Base-by-base conservation (phyloP, 192 early-diverging fungal genomes). In the Irineochytrium annulatum region DNA sequence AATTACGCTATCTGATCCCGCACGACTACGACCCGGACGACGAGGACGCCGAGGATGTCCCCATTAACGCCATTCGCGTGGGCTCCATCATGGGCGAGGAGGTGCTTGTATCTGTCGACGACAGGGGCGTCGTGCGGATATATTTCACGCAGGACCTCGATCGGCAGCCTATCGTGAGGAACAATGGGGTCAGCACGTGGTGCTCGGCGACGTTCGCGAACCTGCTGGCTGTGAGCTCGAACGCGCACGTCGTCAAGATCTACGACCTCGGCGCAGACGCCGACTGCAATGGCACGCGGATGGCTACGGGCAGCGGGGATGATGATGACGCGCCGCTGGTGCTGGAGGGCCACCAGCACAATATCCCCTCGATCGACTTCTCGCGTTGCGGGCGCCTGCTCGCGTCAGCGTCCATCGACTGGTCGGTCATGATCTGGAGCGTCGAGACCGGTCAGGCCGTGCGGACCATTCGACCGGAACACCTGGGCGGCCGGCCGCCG, bases 361-460 rank as follows among this genome's bases (percentile, higher is more conserved):
- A 70, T 35, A 39, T 70, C 11, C 68, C 68, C 3, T 44, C 52
- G 14, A 59, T 70, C 32, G 61, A 65, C 11, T 70, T 70, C 52
- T 62, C 52, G 29, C 26, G 27, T 8, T 60, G 68, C 33, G 68
- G 68, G 30, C 59, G 22, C 8, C 57, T 59, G 24, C 33, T 70
- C 24, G 48, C 35, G 13, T 70, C 68, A 17, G 32, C 46, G 32
- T 65, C 62, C 2, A 70, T 70, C 19, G 67, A 68, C 34, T 61
- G 58, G 27, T 34, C 61, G 2, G 6, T 43, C 22, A n/a, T 46
- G 24, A 64, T 68, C 17, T 68, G 66, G 66, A 41, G 62, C 24
- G 52, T 68, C n/a, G 22, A 37, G 8, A 30, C 45, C 17, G 66
- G 60, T 22, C 34, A 30, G 20, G 29, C 28, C 8, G 3, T 68